Evolutionary conservation across 2,329 filamentous ascomycete species (phyloP).

Genomic region (Venturia oleaginea): DNA sequence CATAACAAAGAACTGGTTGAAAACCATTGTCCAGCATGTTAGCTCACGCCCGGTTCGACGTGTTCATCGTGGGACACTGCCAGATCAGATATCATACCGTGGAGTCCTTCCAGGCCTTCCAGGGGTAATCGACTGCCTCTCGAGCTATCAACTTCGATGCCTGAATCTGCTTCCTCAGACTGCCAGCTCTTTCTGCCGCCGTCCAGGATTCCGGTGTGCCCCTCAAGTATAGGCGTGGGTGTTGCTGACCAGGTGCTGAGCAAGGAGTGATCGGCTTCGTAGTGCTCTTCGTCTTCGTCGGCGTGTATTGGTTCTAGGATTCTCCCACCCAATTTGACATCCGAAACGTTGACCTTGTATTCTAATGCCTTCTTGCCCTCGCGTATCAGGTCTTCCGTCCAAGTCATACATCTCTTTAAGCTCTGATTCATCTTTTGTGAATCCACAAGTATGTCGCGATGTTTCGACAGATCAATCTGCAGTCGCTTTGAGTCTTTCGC

Average conservation of each 20-base stretch:
- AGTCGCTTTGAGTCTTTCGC: conserved; percentile 72
- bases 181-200: conserved; percentile 7
- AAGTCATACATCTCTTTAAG: conserved; percentile 77
- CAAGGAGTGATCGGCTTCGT: conserved; percentile 4
- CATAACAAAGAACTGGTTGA: neutral
- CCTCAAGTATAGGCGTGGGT: neutral
- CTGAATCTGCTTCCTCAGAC: conserved; percentile 8
- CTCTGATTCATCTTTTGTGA: conserved; percentile 95
- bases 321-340: conserved; percentile 72
- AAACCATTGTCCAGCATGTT: neutral
- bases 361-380: conserved; percentile 82
- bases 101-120: neutral
- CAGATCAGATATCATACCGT: neutral
- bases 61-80: neutral
- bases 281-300: conserved; percentile 7
- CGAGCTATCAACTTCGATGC: conserved; percentile 3
- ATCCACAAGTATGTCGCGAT: conserved; percentile 79
- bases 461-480: conserved; percentile 76
- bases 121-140: neutral
- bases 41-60: neutral
- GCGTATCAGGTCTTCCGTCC: conserved; percentile 83
- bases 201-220: neutral
- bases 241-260: conserved; percentile 9
- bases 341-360: conserved; percentile 62
- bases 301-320: conserved; percentile 48